Evolutionary conservation across 2,329 filamentous ascomycete species (phyloP).

Genomic region (Epichloe brachyelytri): DNA sequence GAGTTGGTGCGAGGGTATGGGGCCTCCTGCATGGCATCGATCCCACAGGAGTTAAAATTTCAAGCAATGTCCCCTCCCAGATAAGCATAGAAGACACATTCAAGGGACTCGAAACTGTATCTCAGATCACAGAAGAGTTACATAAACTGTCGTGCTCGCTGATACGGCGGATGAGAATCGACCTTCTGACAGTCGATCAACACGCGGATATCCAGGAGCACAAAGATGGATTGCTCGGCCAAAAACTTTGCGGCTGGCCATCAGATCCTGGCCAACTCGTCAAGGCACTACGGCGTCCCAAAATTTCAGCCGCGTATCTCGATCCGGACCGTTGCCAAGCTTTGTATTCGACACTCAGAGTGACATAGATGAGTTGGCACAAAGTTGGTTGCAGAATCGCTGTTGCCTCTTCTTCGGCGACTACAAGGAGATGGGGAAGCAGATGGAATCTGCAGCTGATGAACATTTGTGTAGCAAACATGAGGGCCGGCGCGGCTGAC

Average conservation of each 20-base stretch:
- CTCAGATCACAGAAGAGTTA: constrained; percentile 56
- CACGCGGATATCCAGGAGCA: constrained; percentile 17
- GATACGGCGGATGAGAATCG: constrained; percentile 63
- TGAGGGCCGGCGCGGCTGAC: constrained; percentile 46
- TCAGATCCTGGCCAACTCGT: constrained; percentile 41
- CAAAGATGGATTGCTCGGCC: constrained; percentile 65
- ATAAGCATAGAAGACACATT: constrained; percentile 96
- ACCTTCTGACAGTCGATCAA: constrained; percentile 48
- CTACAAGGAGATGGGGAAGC: constrained; percentile 54
- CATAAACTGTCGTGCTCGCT: constrained; percentile 55
- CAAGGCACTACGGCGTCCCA: constrained; percentile 32
- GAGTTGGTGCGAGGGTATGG: constrained; percentile 64
- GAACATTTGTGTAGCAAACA: constrained; percentile 80
- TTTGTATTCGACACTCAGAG: constrained; percentile 58
- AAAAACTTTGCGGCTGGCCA: constrained; percentile 68
- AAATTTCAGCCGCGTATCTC: constrained; percentile 58
- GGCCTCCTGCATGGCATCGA: constrained; percentile 71
- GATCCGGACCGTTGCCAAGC: constrained; percentile 58
- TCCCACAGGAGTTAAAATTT: constrained; percentile 56
- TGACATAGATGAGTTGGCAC: constrained; percentile 45
- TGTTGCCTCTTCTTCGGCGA: constrained; percentile 61
- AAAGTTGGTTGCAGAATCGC: constrained; percentile 53
- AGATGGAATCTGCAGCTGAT: constrained; percentile 72
- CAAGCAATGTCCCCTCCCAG: constrained; percentile 62
- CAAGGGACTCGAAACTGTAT: constrained; percentile 50